Conservation (phyloP, 768 basidiomycete genomes). For the Albatrellus ellisii region DNA sequence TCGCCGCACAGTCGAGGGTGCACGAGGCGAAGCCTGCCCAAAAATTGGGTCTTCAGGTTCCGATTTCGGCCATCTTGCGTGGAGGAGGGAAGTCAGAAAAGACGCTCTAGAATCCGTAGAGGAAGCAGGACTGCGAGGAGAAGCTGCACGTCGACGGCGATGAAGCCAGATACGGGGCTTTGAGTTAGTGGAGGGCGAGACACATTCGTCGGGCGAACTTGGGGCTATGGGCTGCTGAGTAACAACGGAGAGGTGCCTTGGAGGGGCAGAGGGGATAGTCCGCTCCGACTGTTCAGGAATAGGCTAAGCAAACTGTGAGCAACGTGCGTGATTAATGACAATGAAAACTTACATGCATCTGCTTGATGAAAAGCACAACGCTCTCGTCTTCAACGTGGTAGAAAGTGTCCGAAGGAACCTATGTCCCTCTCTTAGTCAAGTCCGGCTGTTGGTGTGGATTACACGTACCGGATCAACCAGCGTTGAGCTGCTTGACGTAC, state of each 20-base stretch:
- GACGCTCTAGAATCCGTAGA: slow-evolving; percentile 8
- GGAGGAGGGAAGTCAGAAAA: slow-evolving; percentile 12
- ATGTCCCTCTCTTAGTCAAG: no score
- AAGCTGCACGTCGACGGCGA: slow-evolving; percentile 27
- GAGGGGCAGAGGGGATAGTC: slow-evolving; percentile 13
- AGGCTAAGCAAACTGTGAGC: slow-evolving; percentile 8
- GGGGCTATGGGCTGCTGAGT: slow-evolving; percentile 7
- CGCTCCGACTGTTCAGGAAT: slow-evolving; percentile 12
- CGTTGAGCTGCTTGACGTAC: slow-evolving; percentile 11
- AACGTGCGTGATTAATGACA: neutral
- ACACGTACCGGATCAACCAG: slow-evolving; percentile 11
- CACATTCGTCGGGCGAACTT: slow-evolving; percentile 9
- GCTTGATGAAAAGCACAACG: slow-evolving; percentile 12
- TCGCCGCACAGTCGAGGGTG: slow-evolving; percentile 11
- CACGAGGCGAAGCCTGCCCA: slow-evolving; percentile 13
- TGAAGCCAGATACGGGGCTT: slow-evolving; percentile 34
- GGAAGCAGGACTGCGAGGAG: slow-evolving; percentile 10
- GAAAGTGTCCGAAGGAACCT: slow-evolving; percentile 3
- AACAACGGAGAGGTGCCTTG: slow-evolving; percentile 14
- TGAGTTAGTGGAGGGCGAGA: slow-evolving; percentile 16
- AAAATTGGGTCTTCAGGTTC: slow-evolving; percentile 13
- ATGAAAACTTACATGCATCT: slow-evolving; percentile 9
- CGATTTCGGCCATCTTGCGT: slow-evolving; percentile 13
- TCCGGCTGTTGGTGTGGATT: neutral
- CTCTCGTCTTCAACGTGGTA: slow-evolving; percentile 9